Base-by-base conservation (phyloP, 2,329 filamentous ascomycete genomes). In the Bipolaris victoriae region DNA sequence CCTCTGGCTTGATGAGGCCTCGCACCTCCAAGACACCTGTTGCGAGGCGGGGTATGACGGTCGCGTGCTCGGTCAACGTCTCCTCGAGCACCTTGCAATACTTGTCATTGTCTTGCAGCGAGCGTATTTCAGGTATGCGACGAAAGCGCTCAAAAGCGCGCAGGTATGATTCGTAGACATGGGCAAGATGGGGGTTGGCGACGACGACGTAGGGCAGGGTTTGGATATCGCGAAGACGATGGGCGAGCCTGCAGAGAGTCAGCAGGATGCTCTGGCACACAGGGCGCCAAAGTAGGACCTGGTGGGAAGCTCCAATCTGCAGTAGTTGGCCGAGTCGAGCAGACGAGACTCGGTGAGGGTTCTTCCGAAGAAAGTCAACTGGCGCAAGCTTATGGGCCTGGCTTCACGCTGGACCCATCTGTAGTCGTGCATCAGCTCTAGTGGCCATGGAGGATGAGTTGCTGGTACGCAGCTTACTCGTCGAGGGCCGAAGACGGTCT, bases 81-180 rank as follows among this genome's bases (percentile, higher is more conserved):
- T 87, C 82, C 57, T 88, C 86, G 57, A 99, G 88, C 55, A 92
- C 82, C 52, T 90, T 85, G 80, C 95, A 99, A 67, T 96, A 89
- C 41, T 78, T 81, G 64, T 97, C 92, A 74, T 99, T 99, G 69
- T 98, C 94, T 31, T 96, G 90, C 35, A 97, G 79, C 0, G 87
- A 90, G 69, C 89, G 89, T 66, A 99, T 88, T 72, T 97, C 92
- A 49, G 88, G 88, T 39, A 97, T 82, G 65, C 90, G 89, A 46
- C 95, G 90, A 63, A 98, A 90, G 51, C 83, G 88, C 74, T 99
- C 95, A 69, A 99, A 99, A n/a, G 95, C 94, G 65, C 88, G 88
- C 79, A 97, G 96, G 81, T 99, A 99, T 6, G 97, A 84, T 75
- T 98, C 92, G 79, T 99, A 99, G 33, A 98, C 95, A 64, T 96